phyloP scores from a whole-genome alignment of 2,329 filamentous ascomycete species.

The Pseudogymnoascus sp. region DNA sequence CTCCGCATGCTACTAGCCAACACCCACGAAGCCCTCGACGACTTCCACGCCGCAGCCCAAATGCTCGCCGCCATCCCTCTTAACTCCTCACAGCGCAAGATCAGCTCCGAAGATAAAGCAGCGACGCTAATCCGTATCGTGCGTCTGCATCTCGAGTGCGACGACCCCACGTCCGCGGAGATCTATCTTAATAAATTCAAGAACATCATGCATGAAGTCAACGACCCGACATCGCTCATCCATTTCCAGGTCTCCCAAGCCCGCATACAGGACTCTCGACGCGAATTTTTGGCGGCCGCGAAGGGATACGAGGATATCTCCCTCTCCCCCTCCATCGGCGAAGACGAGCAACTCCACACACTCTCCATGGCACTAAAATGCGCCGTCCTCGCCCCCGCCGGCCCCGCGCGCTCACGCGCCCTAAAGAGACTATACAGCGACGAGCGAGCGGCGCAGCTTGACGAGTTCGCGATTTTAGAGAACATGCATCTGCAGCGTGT shows the following conservation, averaged over 20 bases:
- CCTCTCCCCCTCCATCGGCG: constrained; percentile 68
- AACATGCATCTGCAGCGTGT: constrained; percentile 95
- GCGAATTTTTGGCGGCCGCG: constrained; percentile 80
- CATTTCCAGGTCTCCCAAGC: constrained; percentile 90
- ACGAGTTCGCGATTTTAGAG: constrained; percentile 82
- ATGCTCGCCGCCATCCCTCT: constrained; percentile 76
- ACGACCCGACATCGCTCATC: constrained; percentile 64
- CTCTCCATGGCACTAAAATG: constrained; percentile 84
- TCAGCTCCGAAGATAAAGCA: constrained; percentile 75
- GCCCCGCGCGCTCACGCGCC: constrained; percentile 70
- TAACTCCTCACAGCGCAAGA: constrained; percentile 77
- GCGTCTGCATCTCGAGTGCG: constrained; percentile 86
- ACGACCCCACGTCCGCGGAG: constrained; percentile 79
- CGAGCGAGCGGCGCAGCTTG: constrained; percentile 65
- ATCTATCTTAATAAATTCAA: constrained; percentile 91
- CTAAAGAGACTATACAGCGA: constrained; percentile 88
- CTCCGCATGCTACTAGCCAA: constrained; percentile 75
- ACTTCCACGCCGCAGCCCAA: constrained; percentile 71
- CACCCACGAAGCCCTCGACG: constrained; percentile 74
- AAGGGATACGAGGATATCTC: constrained; percentile 84
- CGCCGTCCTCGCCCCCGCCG: constrained; percentile 84
- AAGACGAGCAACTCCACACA: constrained; percentile 72
- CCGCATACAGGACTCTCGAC: constrained; percentile 83
- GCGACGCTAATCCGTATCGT: constrained; percentile 89
- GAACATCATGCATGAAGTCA: constrained; percentile 74